Conservation (phyloP, 2,329 filamentous ascomycete genomes). For the Colletotrichum plurivorum region DNA sequence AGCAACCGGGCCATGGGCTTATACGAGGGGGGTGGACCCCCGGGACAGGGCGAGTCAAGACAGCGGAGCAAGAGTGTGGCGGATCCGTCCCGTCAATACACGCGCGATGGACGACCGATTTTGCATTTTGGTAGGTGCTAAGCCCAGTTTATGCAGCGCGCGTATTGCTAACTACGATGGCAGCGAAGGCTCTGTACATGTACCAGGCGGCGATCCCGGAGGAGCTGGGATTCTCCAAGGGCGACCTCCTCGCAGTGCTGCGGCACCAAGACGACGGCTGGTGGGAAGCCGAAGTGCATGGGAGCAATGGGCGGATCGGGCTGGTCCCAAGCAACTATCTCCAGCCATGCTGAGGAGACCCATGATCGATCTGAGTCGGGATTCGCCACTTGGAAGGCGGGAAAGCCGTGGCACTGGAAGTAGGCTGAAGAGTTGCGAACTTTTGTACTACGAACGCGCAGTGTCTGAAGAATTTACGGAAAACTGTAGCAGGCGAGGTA, state of each 20-base stretch:
- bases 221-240: conserved; percentile 92
- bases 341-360: conserved; percentile 60
- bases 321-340: conserved; percentile 80
- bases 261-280: conserved; percentile 97
- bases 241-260: conserved; percentile 89
- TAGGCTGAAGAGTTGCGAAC: too few relatives aligned
- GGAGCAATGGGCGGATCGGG: conserved; percentile 70
- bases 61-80: conserved; percentile 87
- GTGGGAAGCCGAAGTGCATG: conserved; percentile 98
- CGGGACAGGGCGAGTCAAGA: conserved; percentile 57
- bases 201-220: conserved; percentile 96
- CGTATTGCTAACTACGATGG: not conserved
- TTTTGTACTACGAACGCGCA: too few relatives aligned
- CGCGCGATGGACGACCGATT: conserved; percentile 87
- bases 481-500: too few relatives aligned
- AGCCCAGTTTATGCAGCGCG: not conserved
- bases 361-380: too few relatives aligned
- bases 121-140: conserved; percentile 90
- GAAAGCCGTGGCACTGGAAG: too few relatives aligned
- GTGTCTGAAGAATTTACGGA: too few relatives aligned
- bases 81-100: conserved; percentile 86
- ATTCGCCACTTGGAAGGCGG: too few relatives aligned
- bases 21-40: conserved; percentile 64
- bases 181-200: conserved; percentile 93
- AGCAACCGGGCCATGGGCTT: conserved; percentile 67